phyloP scores from a whole-genome alignment of 108 stramenopile species.

The Nitzschia sp. region DNA sequence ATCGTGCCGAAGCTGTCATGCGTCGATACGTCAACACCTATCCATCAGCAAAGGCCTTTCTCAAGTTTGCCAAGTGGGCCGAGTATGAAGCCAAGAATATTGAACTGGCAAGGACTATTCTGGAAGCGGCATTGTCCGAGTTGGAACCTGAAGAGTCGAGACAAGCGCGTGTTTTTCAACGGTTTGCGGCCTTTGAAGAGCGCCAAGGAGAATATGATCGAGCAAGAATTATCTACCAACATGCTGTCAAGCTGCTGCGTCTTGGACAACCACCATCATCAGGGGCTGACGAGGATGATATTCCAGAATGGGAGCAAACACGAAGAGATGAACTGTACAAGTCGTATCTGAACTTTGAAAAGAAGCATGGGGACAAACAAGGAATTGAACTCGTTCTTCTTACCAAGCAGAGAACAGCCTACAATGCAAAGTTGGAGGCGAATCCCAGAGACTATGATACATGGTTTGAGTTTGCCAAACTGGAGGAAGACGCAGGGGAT shows the following conservation, averaged over 20 bases:
- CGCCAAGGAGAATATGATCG: conserved; percentile 97
- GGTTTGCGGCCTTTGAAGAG: conserved; percentile 90
- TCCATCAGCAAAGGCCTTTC: conserved; percentile 82
- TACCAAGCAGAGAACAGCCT: conserved; percentile 83
- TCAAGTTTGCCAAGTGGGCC: conserved; percentile 98
- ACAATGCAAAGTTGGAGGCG: conserved; percentile 69
- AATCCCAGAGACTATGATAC: conserved; percentile 93
- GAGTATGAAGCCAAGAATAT: conserved; percentile 91
- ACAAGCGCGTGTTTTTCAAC: conserved; percentile 77
- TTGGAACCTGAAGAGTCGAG: conserved; percentile 86
- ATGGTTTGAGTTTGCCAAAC: conserved; percentile 97
- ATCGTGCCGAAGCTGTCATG: conserved; percentile 79
- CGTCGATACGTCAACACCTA: conserved; percentile 91
- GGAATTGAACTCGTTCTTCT: conserved; percentile 90
- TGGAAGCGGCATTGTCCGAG: conserved; percentile 91
- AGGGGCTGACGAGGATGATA: conserved; percentile 50
- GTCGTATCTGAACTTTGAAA: conserved; percentile 95
- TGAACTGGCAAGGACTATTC: conserved; percentile 89
- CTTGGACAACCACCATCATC: conserved; percentile 49
- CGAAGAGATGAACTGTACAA: conserved; percentile 90
- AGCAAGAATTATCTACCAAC: conserved; percentile 95
- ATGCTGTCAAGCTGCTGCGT: conserved; percentile 82
- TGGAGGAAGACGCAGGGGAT: conserved; percentile 82
- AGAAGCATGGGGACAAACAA: conserved; percentile 91
- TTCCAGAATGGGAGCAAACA: conserved; percentile 63